A percentile compares a stretch with the other conserved stretches of the same genome.
These are phyloP conservation scores for Ormosia semicastrata DNA, from an alignment of 306 rosid genomes.

Conservation along the genomic window DNA sequence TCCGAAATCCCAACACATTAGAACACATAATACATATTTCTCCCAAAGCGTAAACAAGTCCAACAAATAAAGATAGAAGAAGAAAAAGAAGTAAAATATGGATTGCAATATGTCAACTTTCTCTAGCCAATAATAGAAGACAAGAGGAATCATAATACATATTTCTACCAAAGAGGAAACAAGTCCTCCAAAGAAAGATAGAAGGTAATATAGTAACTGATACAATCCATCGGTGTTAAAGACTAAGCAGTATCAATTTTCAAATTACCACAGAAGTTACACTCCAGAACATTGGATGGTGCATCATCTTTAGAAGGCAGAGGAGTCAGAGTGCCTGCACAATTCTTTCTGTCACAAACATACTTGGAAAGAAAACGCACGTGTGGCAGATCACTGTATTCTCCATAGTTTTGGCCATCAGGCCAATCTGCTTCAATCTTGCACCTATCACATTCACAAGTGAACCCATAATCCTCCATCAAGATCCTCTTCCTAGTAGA, in stretches of 20 bases:
- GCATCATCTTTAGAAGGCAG: slow-evolving; percentile 47
- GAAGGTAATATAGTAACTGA: neutral
- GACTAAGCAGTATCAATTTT: neutral
- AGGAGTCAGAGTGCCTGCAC: slow-evolving; percentile 74
- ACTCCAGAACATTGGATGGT: slow-evolving; percentile 45
- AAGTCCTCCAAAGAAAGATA: neutral
- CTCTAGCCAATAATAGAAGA: neutral
- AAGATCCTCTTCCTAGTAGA: slow-evolving; percentile 51
- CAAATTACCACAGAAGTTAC: slow-evolving; percentile 64
- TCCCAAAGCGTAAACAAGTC: too few species aligned
- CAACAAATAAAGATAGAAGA: too few species aligned
- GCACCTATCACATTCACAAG: slow-evolving; percentile 70
- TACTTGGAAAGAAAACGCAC: slow-evolving; percentile 47
- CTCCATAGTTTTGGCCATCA: neutral
- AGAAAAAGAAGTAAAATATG: neutral
- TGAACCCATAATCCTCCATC: slow-evolving; percentile 68
- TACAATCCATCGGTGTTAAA: neutral
- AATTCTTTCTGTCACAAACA: slow-evolving; percentile 51
- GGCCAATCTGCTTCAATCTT: slow-evolving; percentile 58
- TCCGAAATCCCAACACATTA: too few species aligned
- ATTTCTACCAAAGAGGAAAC: neutral
- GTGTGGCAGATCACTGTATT: slow-evolving; percentile 45
- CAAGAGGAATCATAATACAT: neutral
- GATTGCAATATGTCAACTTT: neutral
- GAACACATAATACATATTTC: too few species aligned